Base-by-base conservation (phyloP, 2,329 filamentous ascomycete species). In the Daldinia sp. region DNA sequence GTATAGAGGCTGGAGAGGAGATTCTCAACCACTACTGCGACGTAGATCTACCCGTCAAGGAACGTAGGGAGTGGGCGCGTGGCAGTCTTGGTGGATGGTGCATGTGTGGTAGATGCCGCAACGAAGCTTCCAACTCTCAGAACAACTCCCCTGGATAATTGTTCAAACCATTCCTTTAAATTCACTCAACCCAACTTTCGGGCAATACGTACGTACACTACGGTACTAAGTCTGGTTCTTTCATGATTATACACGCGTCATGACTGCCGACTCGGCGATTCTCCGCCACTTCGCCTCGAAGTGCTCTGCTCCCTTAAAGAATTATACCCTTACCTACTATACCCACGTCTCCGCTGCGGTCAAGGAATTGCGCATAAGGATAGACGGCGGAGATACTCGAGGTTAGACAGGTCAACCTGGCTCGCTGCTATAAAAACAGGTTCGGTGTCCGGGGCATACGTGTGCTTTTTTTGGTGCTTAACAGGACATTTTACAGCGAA, bases 21-120 rank as follows among this genome's bases (percentile, higher is more conserved):
- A 89, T 98, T 50, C 80, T 97, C 69, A 97, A 94, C 78, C 95
- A 98, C 81, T 99, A 99, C 79, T 98, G 94, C 78, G 96, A 98
- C 81, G 86, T 97, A 60, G 85, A 88, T 20, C 78, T 98, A 66
- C 86, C 88, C 0, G 94, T 98, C 1, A 87, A 90, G 72, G 88
- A 96, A 77, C 87, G 96, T 64, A 88, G 96, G 69, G 94, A 97
- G 75, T 98, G 95, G 94, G 93, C 94, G 4, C 84, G 85, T 53
- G 96, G 95, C 4, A 94, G 93, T 66, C 83, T 99, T 59, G 96
- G 96, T 0, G 96, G 96, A 0, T 89, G 89, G 80, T 99, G 96
- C 81, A 90, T 93, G 85, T 99, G 96, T 81, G 82, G 87, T 67
- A 87, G 96, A 71, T 99, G 96, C 80, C 82, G 90, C 26, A 90